A percentile compares a stretch with the other conserved stretches of the same genome.
phyloP scores from a whole-genome alignment of 768 basidiomycete species.

The Cyathus striatus region DNA sequence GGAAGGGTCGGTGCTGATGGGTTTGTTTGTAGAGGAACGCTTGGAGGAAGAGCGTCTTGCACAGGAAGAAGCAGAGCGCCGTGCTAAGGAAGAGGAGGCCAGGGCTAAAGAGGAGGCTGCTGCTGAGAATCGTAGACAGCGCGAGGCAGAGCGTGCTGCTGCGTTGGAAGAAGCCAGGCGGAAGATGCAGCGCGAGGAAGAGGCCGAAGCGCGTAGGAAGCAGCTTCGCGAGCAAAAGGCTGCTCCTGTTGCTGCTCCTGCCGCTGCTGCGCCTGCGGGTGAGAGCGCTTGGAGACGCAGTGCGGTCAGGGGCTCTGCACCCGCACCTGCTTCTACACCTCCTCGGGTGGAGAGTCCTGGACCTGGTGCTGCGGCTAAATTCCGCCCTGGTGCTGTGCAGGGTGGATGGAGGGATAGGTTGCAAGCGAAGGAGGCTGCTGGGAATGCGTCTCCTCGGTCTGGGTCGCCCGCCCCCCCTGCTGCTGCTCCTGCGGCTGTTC shows the following conservation, averaged over 20 bases:
- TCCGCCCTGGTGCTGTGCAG: conserved; percentile 36
- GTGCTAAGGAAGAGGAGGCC: conserved; percentile 43
- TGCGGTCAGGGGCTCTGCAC: conserved; percentile 7
- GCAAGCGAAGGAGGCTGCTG: conserved; percentile 36
- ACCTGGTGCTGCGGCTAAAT: conserved; percentile 35
- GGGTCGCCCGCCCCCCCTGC: conserved; percentile 17
- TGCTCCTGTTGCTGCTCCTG: conserved; percentile 15
- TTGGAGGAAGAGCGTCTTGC: conserved; percentile 43
- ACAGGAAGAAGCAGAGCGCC: conserved; percentile 45
- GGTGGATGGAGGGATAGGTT: conserved; percentile 67
- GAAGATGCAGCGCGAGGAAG: conserved; percentile 64
- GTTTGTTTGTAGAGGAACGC: conserved; percentile 32
- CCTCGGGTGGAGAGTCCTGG: conserved; percentile 54
- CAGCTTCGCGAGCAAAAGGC: conserved; percentile 34
- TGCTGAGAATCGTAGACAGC: conserved; percentile 45
- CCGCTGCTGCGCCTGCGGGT: conserved; percentile 18
- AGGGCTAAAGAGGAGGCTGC: conserved; percentile 59
- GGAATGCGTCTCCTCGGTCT: conserved; percentile 15
- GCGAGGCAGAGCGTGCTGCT: conserved; percentile 45
- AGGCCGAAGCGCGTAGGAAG: conserved; percentile 46
- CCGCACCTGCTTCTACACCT: conserved; percentile 27
- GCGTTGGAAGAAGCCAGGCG: conserved; percentile 50
- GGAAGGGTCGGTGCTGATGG: neutral
- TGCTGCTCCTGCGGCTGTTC: conserved; percentile 30
- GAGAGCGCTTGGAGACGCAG: conserved; percentile 28